Base-by-base conservation (phyloP, 2,329 filamentous ascomycete species). In the Colletotrichum chlorophyti region DNA sequence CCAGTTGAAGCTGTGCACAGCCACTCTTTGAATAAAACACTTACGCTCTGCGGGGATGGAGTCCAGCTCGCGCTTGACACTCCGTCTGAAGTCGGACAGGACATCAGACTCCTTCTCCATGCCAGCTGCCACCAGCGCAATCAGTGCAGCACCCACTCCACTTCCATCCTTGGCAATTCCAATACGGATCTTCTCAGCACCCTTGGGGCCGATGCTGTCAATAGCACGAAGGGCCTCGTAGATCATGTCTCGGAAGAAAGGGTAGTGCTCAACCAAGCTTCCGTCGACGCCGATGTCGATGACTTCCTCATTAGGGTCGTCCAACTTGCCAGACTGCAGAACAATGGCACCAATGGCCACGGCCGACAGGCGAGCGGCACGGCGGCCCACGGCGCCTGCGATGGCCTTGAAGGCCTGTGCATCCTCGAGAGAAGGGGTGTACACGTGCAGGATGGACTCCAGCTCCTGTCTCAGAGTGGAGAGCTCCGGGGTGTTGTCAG, bases 141-240 rank as follows among this genome's bases (percentile, higher is more conserved):
- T 98, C 66, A 99, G 78, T 35, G 95, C 95, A 3, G 95, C 95
- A 50, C 95, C 95, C n/a, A 97, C 91, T 63, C 92, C 95, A 63
- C 91, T 95, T 43, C 95, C 95, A 72, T 99, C 95, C 81, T 97
- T 97, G 62, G 95, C 95, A 69, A 98, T 95, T 19, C 94, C 95
- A 68, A 99, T 97, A 55, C 92, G 84, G 64, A 99, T 91, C 75
- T 88, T 91, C 76, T 91, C 89, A 64, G 96, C 93, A 10, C 93
- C 93, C 55, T 83, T 79, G 41, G 81, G 77, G 5, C 94, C 94
- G 66, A 98, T 90, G 61, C 89, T 86, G 14, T 91, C 83, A 50
- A 97, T 86, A 53, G 85, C 86, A 46, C 87, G 79, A 58, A 98
- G 80, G 6, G 91, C 91, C 70, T 96, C 91, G 62, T 93, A 85